phyloP scores from a whole-genome alignment of 306 rosid genomes.

The Myrica gale region DNA sequence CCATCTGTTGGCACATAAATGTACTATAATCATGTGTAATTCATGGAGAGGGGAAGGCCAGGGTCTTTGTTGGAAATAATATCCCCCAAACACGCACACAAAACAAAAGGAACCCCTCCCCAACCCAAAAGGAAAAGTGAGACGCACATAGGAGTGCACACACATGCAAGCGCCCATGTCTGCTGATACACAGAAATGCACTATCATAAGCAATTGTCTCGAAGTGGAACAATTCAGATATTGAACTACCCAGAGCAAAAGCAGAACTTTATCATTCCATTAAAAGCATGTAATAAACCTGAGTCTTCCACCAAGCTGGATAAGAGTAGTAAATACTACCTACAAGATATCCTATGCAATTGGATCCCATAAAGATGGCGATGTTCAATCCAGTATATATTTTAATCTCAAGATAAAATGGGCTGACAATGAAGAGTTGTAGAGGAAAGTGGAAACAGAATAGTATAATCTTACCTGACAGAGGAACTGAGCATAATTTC shows the following conservation, averaged over 20 bases:
- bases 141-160: background rate
- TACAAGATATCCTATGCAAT: background rate
- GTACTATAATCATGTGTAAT: background rate
- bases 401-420: background rate
- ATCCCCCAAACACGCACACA: background rate
- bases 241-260: background rate
- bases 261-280: background rate
- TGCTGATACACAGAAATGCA: background rate
- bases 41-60: background rate
- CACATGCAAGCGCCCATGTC: background rate
- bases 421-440: background rate
- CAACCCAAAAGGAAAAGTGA: background rate
- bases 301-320: conserved; percentile 20
- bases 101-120: no score
- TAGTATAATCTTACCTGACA: conserved; percentile 48
- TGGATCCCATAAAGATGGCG: conserved; percentile 1
- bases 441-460: conserved; percentile 8
- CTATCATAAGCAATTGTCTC: background rate
- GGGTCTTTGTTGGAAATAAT: background rate
- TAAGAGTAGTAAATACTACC: background rate
- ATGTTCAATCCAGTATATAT: background rate
- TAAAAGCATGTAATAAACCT: conserved; percentile 5
- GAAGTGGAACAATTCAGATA: conserved; percentile 1
- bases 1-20: background rate
- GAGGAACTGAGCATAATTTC: conserved; percentile 72